Base-by-base conservation (phyloP, 2,329 filamentous ascomycete species). In the Torrubiellomyces zombiae region DNA sequence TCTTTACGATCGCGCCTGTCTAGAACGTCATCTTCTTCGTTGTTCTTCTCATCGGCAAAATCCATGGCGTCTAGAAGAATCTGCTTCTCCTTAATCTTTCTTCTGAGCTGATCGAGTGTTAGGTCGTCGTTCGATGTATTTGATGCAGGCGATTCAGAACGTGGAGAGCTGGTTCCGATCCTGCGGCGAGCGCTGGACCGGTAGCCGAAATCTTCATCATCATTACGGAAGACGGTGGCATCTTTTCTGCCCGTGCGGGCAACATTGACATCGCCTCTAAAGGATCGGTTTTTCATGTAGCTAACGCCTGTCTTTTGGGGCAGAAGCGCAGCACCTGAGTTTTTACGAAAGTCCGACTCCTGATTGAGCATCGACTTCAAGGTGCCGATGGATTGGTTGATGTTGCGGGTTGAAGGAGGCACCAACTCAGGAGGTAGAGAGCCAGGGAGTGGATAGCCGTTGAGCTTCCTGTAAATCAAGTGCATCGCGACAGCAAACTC, bases 401-500 rank as follows among this genome's bases (percentile, higher is more conserved):
- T 69, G 49, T 94, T 93, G 35, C 86, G 72, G 8, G 86, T 93
- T 2, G 89, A 95, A 2, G 89, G 89, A 13, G 89, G 89, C 6
- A 95, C 75, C 31, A 98, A 68, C 57, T 98, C 89, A 1, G 89
- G 72, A 7, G 89, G 89, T 8, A 98, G 63, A 21, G 76, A 75
- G 41, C 74, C 79, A 10, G 89, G 89, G 16, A 95, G 64, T 2
- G 86, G 85, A 43, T 95, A 95, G 18, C 86, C 86, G 42, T 98
- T 95, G 26, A 98, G 65, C 47, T 91, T 93, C 40, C 89, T 70
- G 56, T 98, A 98, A 41, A 98, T 98, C 53, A 98, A 58, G 63
- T 98, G 89, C 89, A 98, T 98, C 7, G 85, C 83, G 26, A 98
- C 86, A 7, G 89, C 85, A 45, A 98, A 98, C 45, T 98, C 89